Base-by-base conservation (phyloP, 306 rosid genomes). In the Calophaca sinica region DNA sequence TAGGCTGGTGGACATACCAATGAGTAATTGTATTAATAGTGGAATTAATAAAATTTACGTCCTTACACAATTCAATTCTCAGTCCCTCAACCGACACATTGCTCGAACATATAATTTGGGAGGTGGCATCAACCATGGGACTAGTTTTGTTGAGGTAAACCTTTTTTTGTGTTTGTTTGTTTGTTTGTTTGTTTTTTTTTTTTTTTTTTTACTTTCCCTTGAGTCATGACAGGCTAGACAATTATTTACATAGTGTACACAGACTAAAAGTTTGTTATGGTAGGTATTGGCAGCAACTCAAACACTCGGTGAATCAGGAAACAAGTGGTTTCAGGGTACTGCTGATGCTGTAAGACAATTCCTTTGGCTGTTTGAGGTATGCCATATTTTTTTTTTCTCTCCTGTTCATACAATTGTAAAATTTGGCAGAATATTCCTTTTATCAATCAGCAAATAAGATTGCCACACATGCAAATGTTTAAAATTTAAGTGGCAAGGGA, bases 311-410 rank as follows among this genome's bases (percentile, higher is more conserved):
- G 89, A 82, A 62, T 76, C 82, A 46, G 89, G 89, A 54, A 82
- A 85, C 15, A 79, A 82, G 36, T 85, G 89, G 89, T 85, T 85
- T 76, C 86, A 82, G 80, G 89, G 89, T 35, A 85, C 89, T 5
- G 89, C 89, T 0, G 89, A 85, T 79, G 89, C 89, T 46, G 89
- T 85, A 39, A 75, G 89, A 79, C 84, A 77, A 58, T 82, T 82
- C 63, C 84, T 85, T 60, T 82, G 89, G 86, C 59, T 82, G 86
- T 79, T 85, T 76, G 86, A 85, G 89, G 89, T 85, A 79, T 74
- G 48, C 7, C 50, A 52, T 78, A 29, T 38, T 50, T 63, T 11
- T 51, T 74, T 62, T 72, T n/a, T n/a, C n/a, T n/a, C n/a, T 68
- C 67, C 36, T 4, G 10, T 41, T 76, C 68, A 33, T 39, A 9